Base-by-base conservation (phyloP, 1,139 yeast species). In the Candida pseudoviswanathii region DNA sequence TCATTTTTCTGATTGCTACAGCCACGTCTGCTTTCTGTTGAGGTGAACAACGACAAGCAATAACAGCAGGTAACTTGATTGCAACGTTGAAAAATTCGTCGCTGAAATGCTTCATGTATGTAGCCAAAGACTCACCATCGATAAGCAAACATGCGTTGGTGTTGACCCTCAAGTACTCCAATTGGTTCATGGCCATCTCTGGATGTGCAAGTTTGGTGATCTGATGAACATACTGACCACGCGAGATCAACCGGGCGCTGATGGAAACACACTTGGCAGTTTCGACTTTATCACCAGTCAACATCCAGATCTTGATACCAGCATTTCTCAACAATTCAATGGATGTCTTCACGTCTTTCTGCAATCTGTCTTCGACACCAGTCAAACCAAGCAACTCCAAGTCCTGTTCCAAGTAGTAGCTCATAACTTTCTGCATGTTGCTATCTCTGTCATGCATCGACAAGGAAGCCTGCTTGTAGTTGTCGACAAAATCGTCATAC, bases 21-120 rank as follows among this genome's bases (percentile, higher is more conserved):
- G 99, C 97, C 47, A 95, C 89, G 64, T 95, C 98, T 0, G 99
- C 99, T 66, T 95, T 95, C 63, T 95, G 99, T 66, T 95, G 99
- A 1, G 99, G 99, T 0, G 98, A 86, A 68, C 99, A 95, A 59
- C 99, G 87, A 65, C 99, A 95, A 0, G 99, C 99, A 62, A 95
- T 84, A 16, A 95, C 98, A 0, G 96, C 89, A 0, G 99, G 97
- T 29, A 94, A 75, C 47, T 78, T 73, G 32, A 91, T 83, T 1
- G 87, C 96, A 44, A 86, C 78, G 16, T 80, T 82, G 54, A 92
- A 89, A 63, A 94, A 94, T 61, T 90, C 95, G 27, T 78, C 71
- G 52, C 77, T 76, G 65, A 75, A 84, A 59, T 82, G 75, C 43
- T 78, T 80, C 76, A 91, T 73, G 60, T 82, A 90, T 41, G 84